Evolutionary conservation across 2,329 filamentous ascomycete species (phyloP).

Genomic region (Phyllosticta citriasiana): DNA sequence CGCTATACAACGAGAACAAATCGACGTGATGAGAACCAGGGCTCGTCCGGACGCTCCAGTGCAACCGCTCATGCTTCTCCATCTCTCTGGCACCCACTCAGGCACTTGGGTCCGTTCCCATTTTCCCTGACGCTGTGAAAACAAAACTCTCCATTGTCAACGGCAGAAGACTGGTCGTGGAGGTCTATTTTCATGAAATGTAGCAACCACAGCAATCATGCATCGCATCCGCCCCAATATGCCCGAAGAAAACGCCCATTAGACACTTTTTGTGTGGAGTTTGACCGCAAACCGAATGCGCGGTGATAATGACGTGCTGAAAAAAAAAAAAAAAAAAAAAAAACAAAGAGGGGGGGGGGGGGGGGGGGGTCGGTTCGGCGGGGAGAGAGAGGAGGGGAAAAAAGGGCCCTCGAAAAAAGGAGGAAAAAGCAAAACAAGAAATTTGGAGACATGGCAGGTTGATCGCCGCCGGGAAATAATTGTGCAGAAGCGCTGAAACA

Average conservation of each 20-base stretch:
- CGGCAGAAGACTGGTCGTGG: constrained; percentile 1
- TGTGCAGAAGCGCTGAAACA: constrained; percentile 8
- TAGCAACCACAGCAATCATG: constrained; percentile 8
- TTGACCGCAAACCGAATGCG: not conserved
- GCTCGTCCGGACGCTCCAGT: not conserved
- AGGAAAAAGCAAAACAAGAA: not conserved
- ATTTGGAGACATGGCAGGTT: not conserved
- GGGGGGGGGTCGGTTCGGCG: not conserved
- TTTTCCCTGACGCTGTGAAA: not conserved
- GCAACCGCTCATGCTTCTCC: not conserved
- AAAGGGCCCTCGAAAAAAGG: not conserved
- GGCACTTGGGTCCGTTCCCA: not conserved
- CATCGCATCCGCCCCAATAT: constrained; percentile 10
- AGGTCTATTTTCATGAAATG: constrained; percentile 9
- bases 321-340: constrained; percentile 3
- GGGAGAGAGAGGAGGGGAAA: not conserved
- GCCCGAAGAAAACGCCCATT: constrained; percentile 8
- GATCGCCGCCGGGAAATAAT: constrained; percentile 3
- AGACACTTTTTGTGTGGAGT: constrained; percentile 7
- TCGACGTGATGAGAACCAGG: not conserved
- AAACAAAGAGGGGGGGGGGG: not conserved
- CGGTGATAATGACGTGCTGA: not conserved
- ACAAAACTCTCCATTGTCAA: not conserved
- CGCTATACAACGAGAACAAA: constrained; percentile 2
- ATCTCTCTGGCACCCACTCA: not conserved